Evolutionary conservation across 129 eudicot species (phyloP).

Genomic region (Sambucus nigra): DNA sequence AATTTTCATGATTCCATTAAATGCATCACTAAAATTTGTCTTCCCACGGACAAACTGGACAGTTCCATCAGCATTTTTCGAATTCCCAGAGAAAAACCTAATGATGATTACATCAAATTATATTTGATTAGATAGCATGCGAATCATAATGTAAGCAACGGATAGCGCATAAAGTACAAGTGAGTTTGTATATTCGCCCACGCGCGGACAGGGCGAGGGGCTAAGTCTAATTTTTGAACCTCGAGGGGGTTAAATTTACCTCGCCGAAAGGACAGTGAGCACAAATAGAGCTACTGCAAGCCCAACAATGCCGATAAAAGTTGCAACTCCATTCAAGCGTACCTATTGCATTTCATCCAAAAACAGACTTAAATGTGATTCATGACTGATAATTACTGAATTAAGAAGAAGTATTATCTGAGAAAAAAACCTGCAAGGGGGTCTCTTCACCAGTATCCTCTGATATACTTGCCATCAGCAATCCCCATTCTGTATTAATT

Average conservation of each 20-base stretch:
- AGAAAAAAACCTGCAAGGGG: constrained; percentile 69
- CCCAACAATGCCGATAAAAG: constrained; percentile 91
- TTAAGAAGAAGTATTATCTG: background rate
- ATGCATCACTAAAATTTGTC: constrained; percentile 44
- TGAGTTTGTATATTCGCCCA: no score
- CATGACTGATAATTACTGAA: background rate
- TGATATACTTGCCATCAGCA: constrained; percentile 89
- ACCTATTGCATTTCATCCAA: constrained; percentile 38
- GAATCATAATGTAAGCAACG: background rate
- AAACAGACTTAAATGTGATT: background rate
- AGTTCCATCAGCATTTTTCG: constrained; percentile 58
- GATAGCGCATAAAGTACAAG: no score
- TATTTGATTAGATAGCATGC: background rate
- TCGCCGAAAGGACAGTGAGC: constrained; percentile 52
- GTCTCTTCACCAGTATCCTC: constrained; percentile 98
- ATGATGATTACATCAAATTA: constrained; percentile 2
- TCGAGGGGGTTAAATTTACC: constrained; percentile 49
- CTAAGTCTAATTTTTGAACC: no score
- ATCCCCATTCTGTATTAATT: constrained; percentile 95
- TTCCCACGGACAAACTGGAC: constrained; percentile 56
- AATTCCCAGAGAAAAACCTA: constrained; percentile 75
- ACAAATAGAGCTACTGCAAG: constrained; percentile 70
- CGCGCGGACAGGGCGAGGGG: no score
- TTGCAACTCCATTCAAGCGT: constrained; percentile 89
- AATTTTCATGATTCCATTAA: constrained; percentile 57